Evolutionary conservation across 2,329 filamentous ascomycete species (phyloP).

Genomic region (Epichloe festucae): DNA sequence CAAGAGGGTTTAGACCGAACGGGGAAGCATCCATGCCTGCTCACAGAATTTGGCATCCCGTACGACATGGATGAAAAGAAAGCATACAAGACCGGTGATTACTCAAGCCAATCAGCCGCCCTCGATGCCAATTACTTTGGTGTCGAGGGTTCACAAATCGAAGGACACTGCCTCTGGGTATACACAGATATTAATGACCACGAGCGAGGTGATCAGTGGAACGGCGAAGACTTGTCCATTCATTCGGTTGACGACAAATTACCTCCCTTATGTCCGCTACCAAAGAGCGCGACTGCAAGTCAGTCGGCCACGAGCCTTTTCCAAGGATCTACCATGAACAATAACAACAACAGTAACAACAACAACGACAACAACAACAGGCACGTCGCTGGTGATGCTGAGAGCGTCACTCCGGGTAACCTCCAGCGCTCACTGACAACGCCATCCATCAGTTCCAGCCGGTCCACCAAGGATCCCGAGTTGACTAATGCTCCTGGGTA

Average conservation of each 20-base stretch:
- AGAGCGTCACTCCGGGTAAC: conserved; percentile 59
- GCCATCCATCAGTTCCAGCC: conserved; percentile 49
- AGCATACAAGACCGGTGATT: conserved; percentile 92
- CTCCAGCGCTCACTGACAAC: conserved; percentile 60
- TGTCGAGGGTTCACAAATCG: conserved; percentile 68
- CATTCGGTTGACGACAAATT: conserved; percentile 70
- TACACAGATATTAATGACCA: conserved; percentile 80
- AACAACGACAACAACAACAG: conserved; percentile 13
- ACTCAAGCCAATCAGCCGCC: conserved; percentile 79
- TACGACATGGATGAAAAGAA: conserved; percentile 98
- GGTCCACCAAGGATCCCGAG: conserved; percentile 39
- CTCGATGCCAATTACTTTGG: conserved; percentile 96
- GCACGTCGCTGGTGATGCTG: conserved; percentile 35
- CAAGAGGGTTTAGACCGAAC: conserved; percentile 81
- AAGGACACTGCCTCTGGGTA: conserved; percentile 82
- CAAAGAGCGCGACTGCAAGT: conserved; percentile 25
- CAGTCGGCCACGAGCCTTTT: conserved; percentile 32
- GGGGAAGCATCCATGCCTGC: conserved; percentile 76
- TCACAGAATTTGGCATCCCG: conserved; percentile 94
- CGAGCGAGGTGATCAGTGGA: conserved; percentile 86
- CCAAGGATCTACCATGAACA: conserved; percentile 10
- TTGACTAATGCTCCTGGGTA: conserved; percentile 57
- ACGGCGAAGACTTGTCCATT: conserved; percentile 91
- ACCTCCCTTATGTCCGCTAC: conserved; percentile 38
- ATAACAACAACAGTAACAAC: too few relatives aligned